phyloP scores from a whole-genome alignment of 108 stramenopile genomes.

The Thalassiosira profunda region DNA sequence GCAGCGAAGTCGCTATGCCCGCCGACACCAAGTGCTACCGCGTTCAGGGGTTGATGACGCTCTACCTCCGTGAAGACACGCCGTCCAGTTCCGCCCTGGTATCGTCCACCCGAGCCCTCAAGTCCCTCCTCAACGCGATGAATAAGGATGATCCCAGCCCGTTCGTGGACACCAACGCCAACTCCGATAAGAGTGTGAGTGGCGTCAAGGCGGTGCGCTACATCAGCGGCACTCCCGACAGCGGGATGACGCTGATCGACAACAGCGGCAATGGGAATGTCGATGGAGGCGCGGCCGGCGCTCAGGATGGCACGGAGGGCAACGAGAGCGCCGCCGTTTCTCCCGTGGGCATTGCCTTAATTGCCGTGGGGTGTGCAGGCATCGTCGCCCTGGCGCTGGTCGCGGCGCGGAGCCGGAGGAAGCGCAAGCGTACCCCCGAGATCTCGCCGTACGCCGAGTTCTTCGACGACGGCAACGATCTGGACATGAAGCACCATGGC shows the following conservation, averaged over 20 bases:
- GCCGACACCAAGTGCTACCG: conserved; percentile 10
- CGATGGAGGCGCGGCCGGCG: not conserved
- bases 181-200: conserved; percentile 1
- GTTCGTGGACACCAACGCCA: conserved; percentile 7
- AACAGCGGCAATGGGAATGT: not conserved
- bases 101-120: conserved; percentile 30
- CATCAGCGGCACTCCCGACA: conserved; percentile 18
- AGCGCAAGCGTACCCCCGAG: not conserved
- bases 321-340: not conserved
- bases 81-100: not conserved
- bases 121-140: conserved; percentile 17
- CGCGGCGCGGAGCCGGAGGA: not conserved
- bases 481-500: conserved; percentile 18
- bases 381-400: conserved; percentile 13
- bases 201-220: conserved; percentile 31
- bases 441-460: conserved; percentile 30
- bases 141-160: conserved; percentile 23
- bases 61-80: conserved; percentile 40
- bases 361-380: conserved; percentile 7
- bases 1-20: conserved; percentile 3
- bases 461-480: conserved; percentile 26
- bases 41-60: conserved; percentile 23
- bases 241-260: not conserved
- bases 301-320: not conserved
- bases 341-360: conserved; percentile 1